A percentile compares a stretch with the other conserved stretches of the same genome.
Conservation (phyloP, 768 basidiomycete genomes). For the Russula sp. region DNA sequence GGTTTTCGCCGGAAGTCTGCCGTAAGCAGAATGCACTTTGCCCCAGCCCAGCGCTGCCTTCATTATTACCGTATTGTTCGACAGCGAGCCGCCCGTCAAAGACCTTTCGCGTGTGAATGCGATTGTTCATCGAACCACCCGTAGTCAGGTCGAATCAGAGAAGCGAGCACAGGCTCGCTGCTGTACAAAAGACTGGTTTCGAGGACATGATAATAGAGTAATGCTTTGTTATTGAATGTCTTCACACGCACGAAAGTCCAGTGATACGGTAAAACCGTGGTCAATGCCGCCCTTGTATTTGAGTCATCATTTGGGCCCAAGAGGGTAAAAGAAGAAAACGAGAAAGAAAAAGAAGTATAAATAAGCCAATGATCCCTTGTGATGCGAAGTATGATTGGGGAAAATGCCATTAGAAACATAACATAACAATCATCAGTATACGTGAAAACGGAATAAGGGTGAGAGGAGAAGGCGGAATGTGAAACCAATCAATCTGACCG, state of each 20-base stretch:
- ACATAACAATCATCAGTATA: background rate
- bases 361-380: background rate
- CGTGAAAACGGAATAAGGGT: background rate
- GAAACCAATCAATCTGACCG: background rate
- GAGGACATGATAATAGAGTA: background rate
- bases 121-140: background rate
- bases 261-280: background rate
- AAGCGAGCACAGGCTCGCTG: background rate
- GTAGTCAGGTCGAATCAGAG: background rate
- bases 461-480: background rate
- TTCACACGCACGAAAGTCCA: background rate
- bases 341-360: background rate
- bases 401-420: background rate
- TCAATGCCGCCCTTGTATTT: conserved; percentile 3
- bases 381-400: background rate
- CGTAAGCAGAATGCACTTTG: background rate
- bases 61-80: background rate
- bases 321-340: background rate
- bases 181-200: background rate
- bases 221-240: background rate
- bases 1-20: background rate
- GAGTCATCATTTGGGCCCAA: background rate
- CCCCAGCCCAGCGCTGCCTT: background rate
- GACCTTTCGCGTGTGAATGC: background rate
- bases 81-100: background rate